Conservation (phyloP, 352 stramenopile genomes). For the Phytophthora ohioensis region DNA sequence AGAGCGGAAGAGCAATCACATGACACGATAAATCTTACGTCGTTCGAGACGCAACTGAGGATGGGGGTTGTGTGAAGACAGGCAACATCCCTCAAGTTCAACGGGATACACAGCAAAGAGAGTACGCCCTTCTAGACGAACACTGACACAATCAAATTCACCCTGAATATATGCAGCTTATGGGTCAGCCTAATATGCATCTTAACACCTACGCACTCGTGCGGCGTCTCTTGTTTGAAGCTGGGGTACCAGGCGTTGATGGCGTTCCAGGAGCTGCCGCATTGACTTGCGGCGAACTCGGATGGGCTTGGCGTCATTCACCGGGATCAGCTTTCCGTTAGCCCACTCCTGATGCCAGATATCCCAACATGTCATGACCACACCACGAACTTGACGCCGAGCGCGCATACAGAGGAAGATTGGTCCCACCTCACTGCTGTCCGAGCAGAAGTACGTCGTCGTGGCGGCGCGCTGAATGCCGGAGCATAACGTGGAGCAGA, state of each 20-base stretch:
- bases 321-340: constrained; percentile 9
- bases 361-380: constrained; percentile 11
- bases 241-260: neutral
- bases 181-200: neutral
- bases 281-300: neutral
- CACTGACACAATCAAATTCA: too few species aligned
- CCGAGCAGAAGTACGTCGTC: neutral
- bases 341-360: constrained; percentile 12
- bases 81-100: too few species aligned
- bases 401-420: constrained; percentile 4
- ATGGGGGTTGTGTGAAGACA: too few species aligned
- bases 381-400: neutral
- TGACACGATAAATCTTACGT: too few species aligned
- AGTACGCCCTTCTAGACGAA: too few species aligned
- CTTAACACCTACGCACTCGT: constrained; percentile 2
- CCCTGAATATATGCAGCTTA: constrained; percentile 3
- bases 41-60: too few species aligned
- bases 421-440: neutral
- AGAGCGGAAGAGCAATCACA: too few species aligned
- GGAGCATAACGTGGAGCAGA: neutral
- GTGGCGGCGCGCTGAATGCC: neutral
- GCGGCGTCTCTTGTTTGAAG: constrained; percentile 2
- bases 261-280: neutral
- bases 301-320: neutral
- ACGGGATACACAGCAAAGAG: too few species aligned